Evolutionary conservation across 1,139 yeast genomes (phyloP), one percentile per base, ranked within the genome.

Genomic region (Candida smagusa): DNA sequence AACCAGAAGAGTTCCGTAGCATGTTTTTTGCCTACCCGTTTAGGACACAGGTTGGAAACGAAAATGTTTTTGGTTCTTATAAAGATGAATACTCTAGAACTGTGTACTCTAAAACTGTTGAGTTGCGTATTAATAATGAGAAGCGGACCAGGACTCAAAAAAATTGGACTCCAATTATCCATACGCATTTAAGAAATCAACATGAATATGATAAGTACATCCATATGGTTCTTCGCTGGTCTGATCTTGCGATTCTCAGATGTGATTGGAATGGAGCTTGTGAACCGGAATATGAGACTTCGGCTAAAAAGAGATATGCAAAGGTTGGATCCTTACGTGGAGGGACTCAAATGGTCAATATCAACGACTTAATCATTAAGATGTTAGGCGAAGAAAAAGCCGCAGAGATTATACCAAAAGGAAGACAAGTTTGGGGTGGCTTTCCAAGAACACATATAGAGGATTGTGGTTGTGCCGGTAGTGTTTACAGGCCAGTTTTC

Each of bases 121-220:
- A 65, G 41, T 49, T 68, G 22, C 42, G 45, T 27, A 46, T 60
- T 22, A 53, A 58, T 22, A 54, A 55, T 30, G 45, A 44, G 9
- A 54, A 46, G 22, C 11, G 21, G 3, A 12, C 19, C 9, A 12
- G 13, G 7, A 28, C 12, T 8, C 72, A 68, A 43, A 69, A 69
- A 47, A 69, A 69, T 45, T 69, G 75, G 75, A 63, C 72, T 3
- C 75, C 75, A 1, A 58, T 68, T 41, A 42, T 64, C 13, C 59
- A 63, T 41, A 47, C 50, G n/a, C 29, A 30, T 1, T 54, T 51
- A 22, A 52, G 65, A 34, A 35, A 37, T 8, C 37, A 36, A 19
- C 35, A 44, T 33, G 52, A 49, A 22, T 54, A 49, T 42, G 73
- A 68, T 44, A 49, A 52, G 27, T 43, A 44, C 28, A 38, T 69